A percentile compares a stretch with the other conserved stretches of the same genome.
These are phyloP conservation scores for Chaetomium tenue DNA, from an alignment of 495 filamentous ascomycete species.

Conservation along the genomic window DNA sequence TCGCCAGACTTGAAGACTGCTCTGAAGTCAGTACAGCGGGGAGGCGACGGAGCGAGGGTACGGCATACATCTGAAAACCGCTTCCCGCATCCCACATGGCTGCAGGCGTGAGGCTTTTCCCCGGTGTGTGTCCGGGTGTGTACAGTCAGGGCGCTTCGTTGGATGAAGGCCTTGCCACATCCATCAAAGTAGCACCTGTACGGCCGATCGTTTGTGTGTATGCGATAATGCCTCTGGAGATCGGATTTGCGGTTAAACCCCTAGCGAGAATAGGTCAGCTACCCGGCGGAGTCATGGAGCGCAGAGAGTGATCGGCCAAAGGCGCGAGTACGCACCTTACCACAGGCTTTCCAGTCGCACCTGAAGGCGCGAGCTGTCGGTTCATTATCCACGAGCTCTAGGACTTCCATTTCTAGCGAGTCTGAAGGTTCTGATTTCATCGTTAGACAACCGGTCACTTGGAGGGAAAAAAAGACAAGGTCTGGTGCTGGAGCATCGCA, in stretches of 20 bases:
- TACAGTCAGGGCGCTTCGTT: conserved; percentile 81
- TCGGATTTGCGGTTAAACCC: conserved; percentile 94
- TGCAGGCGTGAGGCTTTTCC: conserved; percentile 84
- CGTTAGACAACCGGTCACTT: background rate
- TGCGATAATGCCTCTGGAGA: conserved; percentile 81
- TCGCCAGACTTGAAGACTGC: conserved; percentile 82
- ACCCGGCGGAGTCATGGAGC: background rate
- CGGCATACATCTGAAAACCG: conserved; percentile 78
- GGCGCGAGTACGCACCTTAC: conserved; percentile 45
- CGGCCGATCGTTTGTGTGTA: conserved; percentile 86
- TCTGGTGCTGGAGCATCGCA: too few relatives aligned
- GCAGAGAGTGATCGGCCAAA: background rate
- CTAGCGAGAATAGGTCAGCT: conserved; percentile 45
- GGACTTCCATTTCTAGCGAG: conserved; percentile 50
- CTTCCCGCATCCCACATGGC: conserved; percentile 76
- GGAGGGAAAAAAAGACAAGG: conserved; percentile 7
- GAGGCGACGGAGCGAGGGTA: background rate
- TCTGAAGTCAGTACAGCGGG: conserved; percentile 40
- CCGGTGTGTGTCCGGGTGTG: conserved; percentile 86
- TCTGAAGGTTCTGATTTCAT: conserved; percentile 20
- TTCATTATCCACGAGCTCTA: conserved; percentile 55
- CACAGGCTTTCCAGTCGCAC: conserved; percentile 54
- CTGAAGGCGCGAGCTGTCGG: conserved; percentile 51
- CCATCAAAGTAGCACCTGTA: conserved; percentile 67
- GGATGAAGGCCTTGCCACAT: conserved; percentile 88